A percentile compares a stretch with the other conserved stretches of the same genome.
Conservation (phyloP, 2,329 filamentous ascomycete species). For the Pseudocercospora cruenta region DNA sequence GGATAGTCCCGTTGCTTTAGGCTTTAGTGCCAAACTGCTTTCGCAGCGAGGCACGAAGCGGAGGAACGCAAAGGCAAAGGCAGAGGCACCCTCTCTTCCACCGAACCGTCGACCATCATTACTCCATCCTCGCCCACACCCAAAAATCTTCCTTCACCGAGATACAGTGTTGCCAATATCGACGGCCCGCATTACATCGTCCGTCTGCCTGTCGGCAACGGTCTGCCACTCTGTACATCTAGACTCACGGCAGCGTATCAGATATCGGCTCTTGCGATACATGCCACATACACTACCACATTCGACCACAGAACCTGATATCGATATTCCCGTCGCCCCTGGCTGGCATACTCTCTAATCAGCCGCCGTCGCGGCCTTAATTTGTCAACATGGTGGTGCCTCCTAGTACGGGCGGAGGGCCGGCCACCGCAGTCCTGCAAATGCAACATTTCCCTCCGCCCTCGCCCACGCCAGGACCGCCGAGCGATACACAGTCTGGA, state of each 20-base stretch:
- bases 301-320: background rate
- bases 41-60: background rate
- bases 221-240: background rate
- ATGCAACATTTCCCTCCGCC: constrained; percentile 14
- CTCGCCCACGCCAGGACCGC: constrained; percentile 22
- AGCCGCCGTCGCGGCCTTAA: constrained; percentile 17
- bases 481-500: constrained; percentile 16
- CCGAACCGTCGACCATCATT: background rate
- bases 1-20: background rate
- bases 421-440: constrained; percentile 16
- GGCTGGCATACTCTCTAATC: background rate
- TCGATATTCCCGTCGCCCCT: background rate
- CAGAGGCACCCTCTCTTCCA: background rate
- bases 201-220: background rate
- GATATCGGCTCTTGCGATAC: constrained; percentile 1
- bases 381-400: constrained; percentile 35
- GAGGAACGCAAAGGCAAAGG: background rate
- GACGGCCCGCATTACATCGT: background rate
- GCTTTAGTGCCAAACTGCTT: background rate
- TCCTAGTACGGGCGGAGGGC: constrained; percentile 32
- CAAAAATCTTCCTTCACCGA: background rate
- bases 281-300: constrained; percentile 2
- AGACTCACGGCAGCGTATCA: background rate
- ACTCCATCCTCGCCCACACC: no score
- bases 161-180: background rate